phyloP scores from a whole-genome alignment of 225 moss, liverwort and hornwort genomes.

The Rhytidiadelphus loreus region DNA sequence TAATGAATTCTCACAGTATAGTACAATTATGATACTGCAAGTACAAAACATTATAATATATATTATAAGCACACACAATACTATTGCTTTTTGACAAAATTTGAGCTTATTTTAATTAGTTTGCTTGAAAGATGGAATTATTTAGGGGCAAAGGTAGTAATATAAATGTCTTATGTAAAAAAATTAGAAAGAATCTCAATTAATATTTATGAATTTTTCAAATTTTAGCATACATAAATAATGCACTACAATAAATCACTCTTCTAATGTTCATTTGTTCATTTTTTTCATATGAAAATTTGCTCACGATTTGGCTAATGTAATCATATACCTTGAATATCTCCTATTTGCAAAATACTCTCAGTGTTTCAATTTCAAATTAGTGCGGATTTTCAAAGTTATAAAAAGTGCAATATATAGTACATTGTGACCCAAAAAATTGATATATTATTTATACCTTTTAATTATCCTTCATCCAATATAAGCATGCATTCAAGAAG shows the following conservation, averaged over 20 bases:
- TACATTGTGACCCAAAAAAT: not conserved
- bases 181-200: accelerated
- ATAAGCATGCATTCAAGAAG: too few relatives aligned
- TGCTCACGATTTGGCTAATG: not conserved
- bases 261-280: not conserved
- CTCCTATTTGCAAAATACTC: not conserved
- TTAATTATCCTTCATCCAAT: too few relatives aligned
- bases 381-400: not conserved
- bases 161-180: not conserved
- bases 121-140: not conserved
- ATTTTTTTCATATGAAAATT: not conserved
- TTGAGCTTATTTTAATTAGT: not conserved
- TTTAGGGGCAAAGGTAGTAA: not conserved
- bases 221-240: not conserved
- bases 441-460: too few relatives aligned
- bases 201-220: not conserved
- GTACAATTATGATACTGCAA: not conserved
- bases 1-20: accelerated
- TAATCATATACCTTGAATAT: not conserved
- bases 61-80: not conserved
- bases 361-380: not conserved
- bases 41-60: too few relatives aligned
- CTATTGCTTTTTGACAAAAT: not conserved
- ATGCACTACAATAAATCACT: not conserved
- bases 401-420: not conserved